Evolutionary conservation across 2,329 filamentous ascomycete genomes (phyloP).

Genomic region (Epichloe aotearoae): DNA sequence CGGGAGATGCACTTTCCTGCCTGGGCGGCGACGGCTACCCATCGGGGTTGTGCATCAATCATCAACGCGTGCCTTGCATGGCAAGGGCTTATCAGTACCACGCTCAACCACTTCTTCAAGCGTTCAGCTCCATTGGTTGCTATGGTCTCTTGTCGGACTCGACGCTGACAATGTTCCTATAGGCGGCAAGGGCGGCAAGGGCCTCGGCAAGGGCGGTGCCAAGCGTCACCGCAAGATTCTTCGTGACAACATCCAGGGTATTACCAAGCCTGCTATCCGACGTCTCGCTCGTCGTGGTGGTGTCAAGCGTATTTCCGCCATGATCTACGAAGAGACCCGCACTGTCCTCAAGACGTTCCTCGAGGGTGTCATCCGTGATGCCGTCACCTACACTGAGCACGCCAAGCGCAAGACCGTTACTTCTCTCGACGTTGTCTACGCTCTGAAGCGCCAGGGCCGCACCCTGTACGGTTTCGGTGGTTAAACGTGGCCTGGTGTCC

Average conservation of each 20-base stretch:
- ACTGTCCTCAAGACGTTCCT: slow-evolving; percentile 70
- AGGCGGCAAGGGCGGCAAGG: slow-evolving; percentile 95
- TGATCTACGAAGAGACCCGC: slow-evolving; percentile 71
- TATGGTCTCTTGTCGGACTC: not conserved
- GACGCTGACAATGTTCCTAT: slow-evolving; percentile 30
- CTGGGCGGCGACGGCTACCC: not conserved
- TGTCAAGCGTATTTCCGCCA: slow-evolving; percentile 99
- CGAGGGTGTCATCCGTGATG: slow-evolving; percentile 62
- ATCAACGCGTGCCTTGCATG: not conserved
- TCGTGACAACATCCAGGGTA: slow-evolving; percentile 99
- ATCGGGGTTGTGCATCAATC: not conserved
- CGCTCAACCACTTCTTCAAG: not conserved
- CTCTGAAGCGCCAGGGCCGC: slow-evolving; percentile 56
- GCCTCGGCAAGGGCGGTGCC: slow-evolving; percentile 93
- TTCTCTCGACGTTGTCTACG: slow-evolving; percentile 54
- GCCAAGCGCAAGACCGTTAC: slow-evolving; percentile 73
- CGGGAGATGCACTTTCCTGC: too few species aligned
- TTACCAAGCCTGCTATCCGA: slow-evolving; percentile 95
- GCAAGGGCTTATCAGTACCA: not conserved
- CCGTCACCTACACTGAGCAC: slow-evolving; percentile 68
- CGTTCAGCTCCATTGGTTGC: too few species aligned
- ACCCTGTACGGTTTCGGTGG: slow-evolving; percentile 85
- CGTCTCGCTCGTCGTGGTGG: slow-evolving; percentile 98
- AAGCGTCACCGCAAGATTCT: slow-evolving; percentile 99
- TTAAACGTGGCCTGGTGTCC: slow-evolving; percentile 33